These are phyloP conservation scores for Aspergillus tanneri DNA, from an alignment of 2,329 filamentous ascomycete genomes.

Conservation along the genomic window DNA sequence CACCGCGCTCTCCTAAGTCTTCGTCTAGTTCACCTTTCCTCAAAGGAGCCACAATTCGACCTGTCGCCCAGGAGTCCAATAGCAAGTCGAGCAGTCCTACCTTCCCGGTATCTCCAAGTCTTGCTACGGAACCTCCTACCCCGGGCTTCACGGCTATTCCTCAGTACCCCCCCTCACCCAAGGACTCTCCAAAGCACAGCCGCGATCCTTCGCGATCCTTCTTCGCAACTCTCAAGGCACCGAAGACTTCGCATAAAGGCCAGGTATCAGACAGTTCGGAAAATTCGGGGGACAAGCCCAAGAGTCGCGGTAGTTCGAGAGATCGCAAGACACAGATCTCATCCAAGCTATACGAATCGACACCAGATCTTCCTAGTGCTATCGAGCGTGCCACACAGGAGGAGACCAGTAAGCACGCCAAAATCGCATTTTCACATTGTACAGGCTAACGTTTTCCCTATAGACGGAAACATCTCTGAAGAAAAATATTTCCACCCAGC, in stretches of 20 bases:
- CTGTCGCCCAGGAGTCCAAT: conserved; percentile 39
- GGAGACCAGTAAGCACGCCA: conserved; percentile 28
- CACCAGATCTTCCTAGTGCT: conserved; percentile 41
- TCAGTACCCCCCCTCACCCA: conserved; percentile 46
- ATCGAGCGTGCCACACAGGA: conserved; percentile 29
- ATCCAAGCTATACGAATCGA: conserved; percentile 42
- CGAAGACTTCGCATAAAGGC: conserved; percentile 45
- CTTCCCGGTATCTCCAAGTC: conserved; percentile 29
- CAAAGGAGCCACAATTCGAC: conserved; percentile 43
- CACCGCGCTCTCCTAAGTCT: conserved; percentile 41
- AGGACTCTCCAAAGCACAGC: conserved; percentile 41
- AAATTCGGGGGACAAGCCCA: conserved; percentile 37
- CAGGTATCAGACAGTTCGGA: conserved; percentile 43
- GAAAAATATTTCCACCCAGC: conserved; percentile 25
- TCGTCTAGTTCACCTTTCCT: conserved; percentile 38
- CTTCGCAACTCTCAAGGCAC: conserved; percentile 49
- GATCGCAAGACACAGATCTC: conserved; percentile 41
- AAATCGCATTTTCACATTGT: neutral
- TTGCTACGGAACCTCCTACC: conserved; percentile 33
- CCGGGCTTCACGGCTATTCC: conserved; percentile 48
- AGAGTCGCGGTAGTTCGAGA: conserved; percentile 46
- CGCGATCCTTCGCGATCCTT: conserved; percentile 49
- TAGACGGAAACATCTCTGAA: conserved; percentile 22
- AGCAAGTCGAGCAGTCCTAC: conserved; percentile 30
- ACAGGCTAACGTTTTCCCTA: conserved; percentile 10